Conservation (phyloP, 1,284 basidiomycete species). For the Pisolithus thermaeus region DNA sequence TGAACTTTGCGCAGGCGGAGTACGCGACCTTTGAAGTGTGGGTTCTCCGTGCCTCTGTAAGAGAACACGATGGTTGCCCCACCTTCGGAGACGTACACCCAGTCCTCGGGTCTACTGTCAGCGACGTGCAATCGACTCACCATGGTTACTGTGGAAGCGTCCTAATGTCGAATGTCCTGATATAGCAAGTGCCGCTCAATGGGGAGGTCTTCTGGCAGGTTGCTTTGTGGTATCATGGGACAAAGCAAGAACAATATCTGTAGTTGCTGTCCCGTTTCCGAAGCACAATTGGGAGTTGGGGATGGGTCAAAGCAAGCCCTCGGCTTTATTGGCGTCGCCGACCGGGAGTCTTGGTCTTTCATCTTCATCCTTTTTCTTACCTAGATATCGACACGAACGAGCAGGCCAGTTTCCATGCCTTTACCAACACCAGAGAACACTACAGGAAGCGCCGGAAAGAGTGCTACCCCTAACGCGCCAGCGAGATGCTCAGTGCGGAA, state of each 20-base stretch:
- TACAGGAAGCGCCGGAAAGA: background rate
- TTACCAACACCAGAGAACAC: background rate
- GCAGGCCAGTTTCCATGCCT: background rate
- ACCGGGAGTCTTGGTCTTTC: background rate
- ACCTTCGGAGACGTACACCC: conserved; percentile 85
- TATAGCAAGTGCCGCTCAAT: no score
- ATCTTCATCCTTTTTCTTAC: background rate
- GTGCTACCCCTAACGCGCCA: background rate
- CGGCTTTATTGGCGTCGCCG: no score
- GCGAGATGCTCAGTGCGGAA: background rate
- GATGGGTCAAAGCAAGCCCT: no score
- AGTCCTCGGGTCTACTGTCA: conserved; percentile 51
- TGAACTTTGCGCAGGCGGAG: conserved; percentile 67
- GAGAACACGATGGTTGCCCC: conserved; percentile 86
- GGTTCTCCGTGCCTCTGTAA: conserved; percentile 53
- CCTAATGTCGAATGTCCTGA: no score
- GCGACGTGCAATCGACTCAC: conserved; percentile 19
- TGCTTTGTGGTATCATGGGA: no score
- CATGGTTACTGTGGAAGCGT: background rate
- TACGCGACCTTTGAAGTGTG: conserved; percentile 55
- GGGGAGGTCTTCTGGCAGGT: no score
- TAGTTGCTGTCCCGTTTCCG: no score
- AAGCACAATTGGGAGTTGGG: no score
- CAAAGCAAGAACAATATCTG: no score
- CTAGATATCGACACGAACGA: background rate